phyloP scores from a whole-genome alignment of 2,329 filamentous ascomycete genomes.

The Penicillium corylophilum region DNA sequence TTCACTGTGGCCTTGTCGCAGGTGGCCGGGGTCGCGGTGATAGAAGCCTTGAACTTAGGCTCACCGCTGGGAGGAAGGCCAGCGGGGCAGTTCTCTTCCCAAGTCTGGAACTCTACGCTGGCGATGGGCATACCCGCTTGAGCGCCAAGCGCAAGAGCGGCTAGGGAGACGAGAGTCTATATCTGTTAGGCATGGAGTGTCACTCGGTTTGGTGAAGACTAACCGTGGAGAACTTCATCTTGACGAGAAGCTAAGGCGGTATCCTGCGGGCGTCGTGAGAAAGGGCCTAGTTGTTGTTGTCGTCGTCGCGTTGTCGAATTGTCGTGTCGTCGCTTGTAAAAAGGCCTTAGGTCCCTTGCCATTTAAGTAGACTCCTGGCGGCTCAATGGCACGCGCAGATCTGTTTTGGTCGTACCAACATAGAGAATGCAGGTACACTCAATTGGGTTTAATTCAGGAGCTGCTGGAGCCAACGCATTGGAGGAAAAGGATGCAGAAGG shows the following conservation, averaged over 20 bases:
- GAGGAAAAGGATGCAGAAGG: conserved; percentile 6
- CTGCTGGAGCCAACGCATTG: neutral
- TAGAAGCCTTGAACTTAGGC: conserved; percentile 12
- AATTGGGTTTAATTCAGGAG: neutral
- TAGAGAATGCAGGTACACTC: conserved; percentile 14
- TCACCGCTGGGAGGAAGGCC: conserved; percentile 14
- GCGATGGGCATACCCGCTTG: conserved; percentile 21
- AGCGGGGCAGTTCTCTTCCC: conserved; percentile 18
- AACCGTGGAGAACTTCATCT: conserved; percentile 25
- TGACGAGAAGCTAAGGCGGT: conserved; percentile 4
- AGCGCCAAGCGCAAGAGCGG: conserved; percentile 17
- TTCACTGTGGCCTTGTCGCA: conserved; percentile 23
- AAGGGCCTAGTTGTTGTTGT: neutral
- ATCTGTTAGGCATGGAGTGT: neutral
- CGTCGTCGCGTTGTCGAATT: neutral
- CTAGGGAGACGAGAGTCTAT: conserved; percentile 20
- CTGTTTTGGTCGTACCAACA: conserved; percentile 9
- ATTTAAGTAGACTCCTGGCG: conserved; percentile 17
- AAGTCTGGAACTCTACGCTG: conserved; percentile 21
- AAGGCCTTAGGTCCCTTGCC: neutral
- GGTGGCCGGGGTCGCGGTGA: conserved; percentile 16
- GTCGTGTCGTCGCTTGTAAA: neutral
- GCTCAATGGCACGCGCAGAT: conserved; percentile 4
- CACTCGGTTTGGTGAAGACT: neutral
- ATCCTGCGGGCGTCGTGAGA: conserved; percentile 1